phyloP scores from a whole-genome alignment of 495 filamentous ascomycete species.

The Cercophora scortea region DNA sequence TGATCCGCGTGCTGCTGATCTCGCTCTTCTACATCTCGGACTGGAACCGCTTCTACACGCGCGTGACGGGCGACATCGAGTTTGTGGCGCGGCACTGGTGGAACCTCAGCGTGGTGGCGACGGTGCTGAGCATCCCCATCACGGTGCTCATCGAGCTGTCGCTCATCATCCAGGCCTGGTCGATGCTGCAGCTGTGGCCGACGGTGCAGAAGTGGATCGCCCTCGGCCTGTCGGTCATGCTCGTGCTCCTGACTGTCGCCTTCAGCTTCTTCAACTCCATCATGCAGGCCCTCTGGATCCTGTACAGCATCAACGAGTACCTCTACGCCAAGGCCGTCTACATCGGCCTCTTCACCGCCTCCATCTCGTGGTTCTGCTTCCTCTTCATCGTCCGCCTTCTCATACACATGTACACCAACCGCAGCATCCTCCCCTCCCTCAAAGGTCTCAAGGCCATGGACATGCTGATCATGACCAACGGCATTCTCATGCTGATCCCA shows the following conservation, averaged over 20 bases:
- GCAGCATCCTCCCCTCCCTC: constrained; percentile 21
- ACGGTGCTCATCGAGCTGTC: constrained; percentile 55
- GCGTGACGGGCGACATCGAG: constrained; percentile 49
- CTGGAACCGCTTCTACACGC: constrained; percentile 52
- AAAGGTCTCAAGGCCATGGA: constrained; percentile 27
- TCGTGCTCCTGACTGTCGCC: constrained; percentile 50
- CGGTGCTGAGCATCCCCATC: constrained; percentile 49
- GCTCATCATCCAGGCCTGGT: constrained; percentile 64
- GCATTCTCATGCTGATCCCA: constrained; percentile 57
- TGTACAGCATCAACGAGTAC: constrained; percentile 15
- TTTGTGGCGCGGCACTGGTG: constrained; percentile 39
- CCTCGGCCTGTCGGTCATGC: constrained; percentile 37
- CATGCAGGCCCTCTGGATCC: constrained; percentile 46
- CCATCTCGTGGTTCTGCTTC: constrained; percentile 67
- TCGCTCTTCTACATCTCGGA: constrained; percentile 50
- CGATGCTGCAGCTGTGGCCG: constrained; percentile 47
- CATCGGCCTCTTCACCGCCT: constrained; percentile 51
- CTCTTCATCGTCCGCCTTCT: constrained; percentile 68
- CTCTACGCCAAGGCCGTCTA: constrained; percentile 43
- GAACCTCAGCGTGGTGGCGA: constrained; percentile 43
- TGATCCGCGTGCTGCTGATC: constrained; percentile 52
- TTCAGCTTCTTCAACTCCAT: constrained; percentile 53
- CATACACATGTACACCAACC: constrained; percentile 28
- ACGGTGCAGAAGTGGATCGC: constrained; percentile 31
- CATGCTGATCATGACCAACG: constrained; percentile 30